Conservation (phyloP, 164 flowering plant species). For the Annona cherimola region DNA sequence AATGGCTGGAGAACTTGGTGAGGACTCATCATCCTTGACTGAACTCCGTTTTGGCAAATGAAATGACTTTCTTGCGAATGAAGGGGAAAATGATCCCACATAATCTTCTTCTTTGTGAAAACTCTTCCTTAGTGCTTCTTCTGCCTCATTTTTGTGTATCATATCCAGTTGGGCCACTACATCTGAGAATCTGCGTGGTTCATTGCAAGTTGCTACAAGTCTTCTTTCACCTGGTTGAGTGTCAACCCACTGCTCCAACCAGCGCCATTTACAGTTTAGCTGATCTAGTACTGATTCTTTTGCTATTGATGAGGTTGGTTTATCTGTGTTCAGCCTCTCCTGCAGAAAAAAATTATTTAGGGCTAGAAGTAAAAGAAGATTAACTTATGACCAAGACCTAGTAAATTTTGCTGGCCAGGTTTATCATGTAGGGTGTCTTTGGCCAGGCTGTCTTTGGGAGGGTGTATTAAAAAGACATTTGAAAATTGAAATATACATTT, state of each 20-base stretch:
- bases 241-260: conserved; percentile 77
- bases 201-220: conserved; percentile 13
- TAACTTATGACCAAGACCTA: neutral
- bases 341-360: conserved; percentile 4
- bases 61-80: conserved; percentile 28
- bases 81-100: conserved; percentile 19
- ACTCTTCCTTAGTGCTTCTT: conserved; percentile 18
- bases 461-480: too few relatives aligned
- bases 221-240: conserved; percentile 35
- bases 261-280: conserved; percentile 36
- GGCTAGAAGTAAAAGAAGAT: neutral
- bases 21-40: conserved; percentile 26
- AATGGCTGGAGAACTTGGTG: conserved; percentile 39
- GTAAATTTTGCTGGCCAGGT: too few relatives aligned
- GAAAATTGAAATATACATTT: too few relatives aligned
- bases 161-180: conserved; percentile 18
- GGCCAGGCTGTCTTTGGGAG: too few relatives aligned
- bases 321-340: conserved; percentile 31
- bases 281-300: conserved; percentile 39
- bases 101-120: conserved; percentile 14
- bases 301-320: conserved; percentile 13
- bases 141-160: conserved; percentile 15
- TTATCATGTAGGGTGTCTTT: too few relatives aligned
- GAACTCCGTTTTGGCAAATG: conserved; percentile 26
- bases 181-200: conserved; percentile 21